phyloP scores from a whole-genome alignment of 2,329 filamentous ascomycete genomes.

The Talaromyces sp. region DNA sequence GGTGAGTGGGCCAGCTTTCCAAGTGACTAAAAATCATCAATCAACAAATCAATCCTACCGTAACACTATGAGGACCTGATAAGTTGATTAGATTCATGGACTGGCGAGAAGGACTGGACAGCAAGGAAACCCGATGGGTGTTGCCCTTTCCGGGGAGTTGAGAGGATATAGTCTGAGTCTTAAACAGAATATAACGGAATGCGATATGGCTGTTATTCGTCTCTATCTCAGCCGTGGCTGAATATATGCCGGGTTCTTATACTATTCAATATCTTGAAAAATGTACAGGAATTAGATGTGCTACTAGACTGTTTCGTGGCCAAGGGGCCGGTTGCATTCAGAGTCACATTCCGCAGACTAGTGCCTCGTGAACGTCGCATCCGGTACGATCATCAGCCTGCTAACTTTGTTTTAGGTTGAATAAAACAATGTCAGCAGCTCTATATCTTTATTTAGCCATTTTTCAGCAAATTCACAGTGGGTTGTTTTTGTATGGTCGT shows the following conservation, averaged over 20 bases:
- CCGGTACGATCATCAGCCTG: neutral
- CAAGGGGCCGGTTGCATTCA: constrained; percentile 5
- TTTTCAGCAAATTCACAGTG: neutral
- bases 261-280: too few relatives aligned
- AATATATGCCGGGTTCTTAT: neutral
- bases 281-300: neutral
- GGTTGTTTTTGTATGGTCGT: neutral
- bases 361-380: constrained; percentile 9
- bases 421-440: neutral
- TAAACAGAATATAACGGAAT: neutral
- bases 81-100: neutral
- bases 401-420: neutral
- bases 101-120: neutral
- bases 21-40: neutral
- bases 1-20: neutral
- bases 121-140: neutral
- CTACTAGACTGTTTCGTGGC: neutral
- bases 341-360: constrained; percentile 6
- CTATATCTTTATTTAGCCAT: neutral
- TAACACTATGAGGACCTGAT: neutral
- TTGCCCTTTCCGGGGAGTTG: neutral
- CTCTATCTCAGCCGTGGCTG: neutral
- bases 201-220: neutral
- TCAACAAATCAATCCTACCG: neutral
- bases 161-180: neutral